Evolutionary conservation across 371 early-diverging fungal genomes (phyloP).

Genomic region (Blyttiomyces sp.): DNA sequence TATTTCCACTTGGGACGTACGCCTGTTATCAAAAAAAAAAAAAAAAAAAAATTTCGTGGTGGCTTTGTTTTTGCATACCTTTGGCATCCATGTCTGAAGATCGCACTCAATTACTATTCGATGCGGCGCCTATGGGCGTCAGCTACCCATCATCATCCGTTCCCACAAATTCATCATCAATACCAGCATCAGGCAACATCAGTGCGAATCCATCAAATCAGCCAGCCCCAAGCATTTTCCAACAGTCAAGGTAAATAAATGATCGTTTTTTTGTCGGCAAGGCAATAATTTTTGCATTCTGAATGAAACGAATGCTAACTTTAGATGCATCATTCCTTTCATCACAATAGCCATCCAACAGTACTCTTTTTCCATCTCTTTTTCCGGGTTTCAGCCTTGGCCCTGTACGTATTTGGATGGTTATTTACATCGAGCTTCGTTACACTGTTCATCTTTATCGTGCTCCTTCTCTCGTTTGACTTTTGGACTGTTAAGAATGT

Average conservation of each 20-base stretch:
- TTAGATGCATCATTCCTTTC: background rate
- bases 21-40: too few species aligned
- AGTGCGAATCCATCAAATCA: background rate
- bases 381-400: slow-evolving; percentile 77
- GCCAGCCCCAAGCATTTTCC: slow-evolving; percentile 22
- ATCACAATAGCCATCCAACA: slow-evolving; percentile 68
- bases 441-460: slow-evolving; percentile 85
- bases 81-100: background rate
- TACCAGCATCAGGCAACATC: background rate
- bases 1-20: too few species aligned
- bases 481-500: slow-evolving; percentile 99
- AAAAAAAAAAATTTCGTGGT: too few species aligned
- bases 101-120: slow-evolving; percentile 9
- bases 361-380: slow-evolving; percentile 86
- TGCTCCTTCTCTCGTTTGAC: slow-evolving; percentile 88
- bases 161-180: background rate
- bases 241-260: slow-evolving; percentile 20
- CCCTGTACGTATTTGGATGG: slow-evolving; percentile 78
- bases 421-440: slow-evolving; percentile 79
- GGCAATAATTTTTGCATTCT: background rate
- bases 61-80: background rate
- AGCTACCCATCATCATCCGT: background rate
- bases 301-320: background rate
- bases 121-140: slow-evolving; percentile 23
- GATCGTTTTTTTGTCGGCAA: background rate